A percentile compares a stretch with the other conserved stretches of the same genome.
These are phyloP conservation scores for Alternaria brassicae DNA, from an alignment of 2,329 filamentous ascomycete species.

Conservation along the genomic window DNA sequence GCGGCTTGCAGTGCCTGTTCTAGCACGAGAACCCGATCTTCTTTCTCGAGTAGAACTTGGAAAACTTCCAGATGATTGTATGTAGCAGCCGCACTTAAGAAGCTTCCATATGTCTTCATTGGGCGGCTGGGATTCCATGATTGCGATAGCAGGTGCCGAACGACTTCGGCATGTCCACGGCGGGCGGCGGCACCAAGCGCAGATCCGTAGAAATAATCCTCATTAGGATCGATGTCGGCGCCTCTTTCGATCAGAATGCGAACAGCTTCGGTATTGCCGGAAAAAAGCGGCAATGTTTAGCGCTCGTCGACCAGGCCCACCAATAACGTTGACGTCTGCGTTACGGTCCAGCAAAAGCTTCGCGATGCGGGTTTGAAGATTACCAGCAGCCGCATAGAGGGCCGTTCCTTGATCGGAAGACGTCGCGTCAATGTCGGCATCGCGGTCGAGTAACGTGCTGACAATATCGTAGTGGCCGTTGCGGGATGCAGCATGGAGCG, in stretches of 20 bases:
- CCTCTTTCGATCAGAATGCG: slow-evolving; percentile 23
- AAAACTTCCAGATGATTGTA: slow-evolving; percentile 33
- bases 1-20: slow-evolving; percentile 32
- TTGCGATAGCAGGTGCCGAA: slow-evolving; percentile 24
- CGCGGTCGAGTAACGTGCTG: slow-evolving; percentile 22
- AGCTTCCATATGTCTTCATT: slow-evolving; percentile 31
- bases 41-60: slow-evolving; percentile 24
- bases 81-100: slow-evolving; percentile 30
- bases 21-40: slow-evolving; percentile 23
- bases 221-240: slow-evolving; percentile 29
- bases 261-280: slow-evolving; percentile 27
- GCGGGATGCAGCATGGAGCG: slow-evolving; percentile 25
- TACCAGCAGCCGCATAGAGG: slow-evolving; percentile 25
- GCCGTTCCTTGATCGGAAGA: slow-evolving; percentile 20
- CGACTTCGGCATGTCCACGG: slow-evolving; percentile 27
- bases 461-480: slow-evolving; percentile 23
- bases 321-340: slow-evolving; percentile 25
- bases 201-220: slow-evolving; percentile 31
- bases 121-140: slow-evolving; percentile 24
- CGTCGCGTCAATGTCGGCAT: slow-evolving; percentile 21
- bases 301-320: slow-evolving; percentile 17
- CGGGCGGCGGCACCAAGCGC: slow-evolving; percentile 29
- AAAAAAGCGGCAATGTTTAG: slow-evolving; percentile 29
- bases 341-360: slow-evolving; percentile 20
- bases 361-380: slow-evolving; percentile 14